A percentile compares a stretch with the other conserved stretches of the same genome.
phyloP scores from a whole-genome alignment of 2,329 filamentous ascomycete genomes.

The Monilinia polystroma region DNA sequence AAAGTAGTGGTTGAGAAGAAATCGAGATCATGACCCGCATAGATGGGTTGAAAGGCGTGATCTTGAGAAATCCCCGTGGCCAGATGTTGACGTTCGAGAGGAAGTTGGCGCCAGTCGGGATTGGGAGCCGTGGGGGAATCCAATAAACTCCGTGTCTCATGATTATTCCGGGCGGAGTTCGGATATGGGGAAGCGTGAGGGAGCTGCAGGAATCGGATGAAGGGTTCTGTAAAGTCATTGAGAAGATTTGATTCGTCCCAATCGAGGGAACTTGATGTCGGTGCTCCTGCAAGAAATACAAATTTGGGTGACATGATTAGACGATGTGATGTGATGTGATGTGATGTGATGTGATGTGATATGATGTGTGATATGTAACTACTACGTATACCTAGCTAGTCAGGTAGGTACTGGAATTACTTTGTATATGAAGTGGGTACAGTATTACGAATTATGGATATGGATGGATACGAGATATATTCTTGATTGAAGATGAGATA shows the following conservation, averaged over 20 bases:
- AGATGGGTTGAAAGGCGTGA: constrained; percentile 41
- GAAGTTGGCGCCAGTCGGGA: constrained; percentile 53
- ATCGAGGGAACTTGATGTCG: constrained; percentile 50
- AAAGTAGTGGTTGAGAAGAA: constrained; percentile 49
- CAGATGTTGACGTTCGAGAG: constrained; percentile 48
- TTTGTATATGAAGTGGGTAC: not conserved
- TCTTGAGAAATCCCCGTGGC: constrained; percentile 53
- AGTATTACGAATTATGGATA: not conserved
- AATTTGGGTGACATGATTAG: constrained; percentile 20
- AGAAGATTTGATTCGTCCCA: constrained; percentile 56
- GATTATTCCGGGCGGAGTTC: constrained; percentile 17
- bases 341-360: too few relatives aligned
- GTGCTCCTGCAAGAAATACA: constrained; percentile 46
- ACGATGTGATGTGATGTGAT: too few relatives aligned
- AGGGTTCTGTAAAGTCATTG: constrained; percentile 45
- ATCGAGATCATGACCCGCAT: constrained; percentile 39
- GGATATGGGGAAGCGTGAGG: not conserved
- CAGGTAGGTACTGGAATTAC: too few relatives aligned
- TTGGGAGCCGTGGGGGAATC: constrained; percentile 15
- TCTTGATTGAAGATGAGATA: too few relatives aligned
- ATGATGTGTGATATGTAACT: not conserved
- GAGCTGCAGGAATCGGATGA: constrained; percentile 44
- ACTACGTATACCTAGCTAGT: not conserved
- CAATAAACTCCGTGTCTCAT: constrained; percentile 17
- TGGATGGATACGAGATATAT: not conserved